Evolutionary conservation across 225 moss, liverwort and hornwort genomes (phyloP).

Genomic region (Polytrichum formosum): DNA sequence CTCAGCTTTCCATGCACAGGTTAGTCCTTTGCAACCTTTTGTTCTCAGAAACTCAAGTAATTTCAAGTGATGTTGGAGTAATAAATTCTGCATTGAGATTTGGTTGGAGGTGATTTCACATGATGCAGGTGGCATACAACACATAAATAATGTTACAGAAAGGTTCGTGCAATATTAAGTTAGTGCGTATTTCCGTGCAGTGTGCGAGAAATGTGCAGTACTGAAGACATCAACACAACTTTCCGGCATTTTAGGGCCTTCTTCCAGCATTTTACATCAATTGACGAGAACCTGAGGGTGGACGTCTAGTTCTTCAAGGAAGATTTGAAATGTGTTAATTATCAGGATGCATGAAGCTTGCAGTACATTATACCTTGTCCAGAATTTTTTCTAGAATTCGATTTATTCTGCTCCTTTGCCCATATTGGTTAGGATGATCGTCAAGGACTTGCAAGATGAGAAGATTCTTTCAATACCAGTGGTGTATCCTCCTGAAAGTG

Average conservation of each 20-base stretch:
- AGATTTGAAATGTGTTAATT: too few relatives aligned
- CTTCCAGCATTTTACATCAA: slow-evolving; percentile 57
- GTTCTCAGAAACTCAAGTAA: background rate
- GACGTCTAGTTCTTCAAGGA: slow-evolving; percentile 27
- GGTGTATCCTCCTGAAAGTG: too few relatives aligned
- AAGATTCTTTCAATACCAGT: too few relatives aligned
- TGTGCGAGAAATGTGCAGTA: slow-evolving; percentile 75
- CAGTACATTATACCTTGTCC: too few relatives aligned
- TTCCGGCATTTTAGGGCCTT: slow-evolving; percentile 69
- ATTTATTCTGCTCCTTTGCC: too few relatives aligned
- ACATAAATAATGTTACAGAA: background rate
- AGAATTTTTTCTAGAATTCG: too few relatives aligned
- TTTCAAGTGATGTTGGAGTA: background rate
- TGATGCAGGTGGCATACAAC: background rate
- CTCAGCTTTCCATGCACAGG: slow-evolving; percentile 86
- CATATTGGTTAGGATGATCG: too few relatives aligned
- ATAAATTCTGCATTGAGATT: background rate
- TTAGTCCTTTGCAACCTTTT: slow-evolving; percentile 10
- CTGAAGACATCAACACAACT: slow-evolving; percentile 57
- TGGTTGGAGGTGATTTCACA: background rate
- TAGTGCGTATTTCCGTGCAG: slow-evolving; percentile 27
- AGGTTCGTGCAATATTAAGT: slow-evolving; percentile 6
- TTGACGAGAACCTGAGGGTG: slow-evolving; percentile 63
- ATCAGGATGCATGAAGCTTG: too few relatives aligned
- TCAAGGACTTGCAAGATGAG: too few relatives aligned